Evolutionary conservation across 768 basidiomycete species (phyloP).

Genomic region (Leccinum subtestaceum): DNA sequence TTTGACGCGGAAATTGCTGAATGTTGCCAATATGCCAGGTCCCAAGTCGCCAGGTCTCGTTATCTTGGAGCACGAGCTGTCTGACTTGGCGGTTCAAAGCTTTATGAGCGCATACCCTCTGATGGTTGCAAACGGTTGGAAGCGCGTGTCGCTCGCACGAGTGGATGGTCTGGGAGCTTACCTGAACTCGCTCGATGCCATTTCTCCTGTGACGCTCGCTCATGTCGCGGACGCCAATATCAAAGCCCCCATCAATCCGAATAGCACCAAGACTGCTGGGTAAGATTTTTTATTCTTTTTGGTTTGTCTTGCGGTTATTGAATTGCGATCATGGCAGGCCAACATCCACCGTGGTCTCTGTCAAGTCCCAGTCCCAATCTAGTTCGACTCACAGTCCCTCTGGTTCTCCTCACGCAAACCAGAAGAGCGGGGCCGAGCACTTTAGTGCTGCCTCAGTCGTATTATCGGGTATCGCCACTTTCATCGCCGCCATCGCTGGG

Average conservation of each 20-base stretch:
- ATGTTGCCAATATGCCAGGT: slow-evolving; percentile 32
- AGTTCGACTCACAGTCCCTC: slow-evolving; percentile 14
- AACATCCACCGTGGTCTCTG: background rate
- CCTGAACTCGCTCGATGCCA: slow-evolving; percentile 42
- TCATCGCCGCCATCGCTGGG: slow-evolving; percentile 23
- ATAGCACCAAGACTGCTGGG: slow-evolving; percentile 11
- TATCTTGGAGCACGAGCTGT: slow-evolving; percentile 82
- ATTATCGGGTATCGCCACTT: slow-evolving; percentile 23
- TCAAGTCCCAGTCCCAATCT: slow-evolving; percentile 3
- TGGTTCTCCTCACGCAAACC: slow-evolving; percentile 28
- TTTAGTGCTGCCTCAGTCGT: slow-evolving; percentile 20
- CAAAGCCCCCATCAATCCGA: slow-evolving; percentile 16
- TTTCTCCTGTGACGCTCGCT: slow-evolving; percentile 27
- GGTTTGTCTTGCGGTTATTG: background rate
- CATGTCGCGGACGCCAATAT: slow-evolving; percentile 18
- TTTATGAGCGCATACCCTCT: slow-evolving; percentile 67
- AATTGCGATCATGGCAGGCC: slow-evolving; percentile 6
- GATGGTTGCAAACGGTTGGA: slow-evolving; percentile 72
- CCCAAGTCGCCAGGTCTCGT: slow-evolving; percentile 77
- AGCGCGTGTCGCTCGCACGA: slow-evolving; percentile 52
- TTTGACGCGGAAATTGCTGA: background rate
- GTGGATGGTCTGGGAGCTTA: slow-evolving; percentile 42
- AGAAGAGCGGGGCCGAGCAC: slow-evolving; percentile 34
- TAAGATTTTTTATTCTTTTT: background rate
- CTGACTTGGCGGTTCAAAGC: slow-evolving; percentile 52